A percentile compares a stretch with the other conserved stretches of the same genome.
phyloP scores from a whole-genome alignment of 192 early-diverging fungal species.

The Funneliformis geosporum region DNA sequence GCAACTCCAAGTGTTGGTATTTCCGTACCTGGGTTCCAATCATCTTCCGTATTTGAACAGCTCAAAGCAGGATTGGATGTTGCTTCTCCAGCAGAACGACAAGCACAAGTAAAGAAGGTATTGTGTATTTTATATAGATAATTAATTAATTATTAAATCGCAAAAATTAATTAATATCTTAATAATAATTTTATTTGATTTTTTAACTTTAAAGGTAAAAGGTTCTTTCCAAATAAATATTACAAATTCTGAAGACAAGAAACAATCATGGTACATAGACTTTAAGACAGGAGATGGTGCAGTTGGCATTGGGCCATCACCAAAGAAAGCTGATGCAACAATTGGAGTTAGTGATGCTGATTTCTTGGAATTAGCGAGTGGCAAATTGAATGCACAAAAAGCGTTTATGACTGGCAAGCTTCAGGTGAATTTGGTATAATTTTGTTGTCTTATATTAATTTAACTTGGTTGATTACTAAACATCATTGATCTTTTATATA shows the following conservation, averaged over 20 bases:
- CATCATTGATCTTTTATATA: conserved; percentile 49
- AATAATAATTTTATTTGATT: not conserved
- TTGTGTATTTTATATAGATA: conserved; percentile 71
- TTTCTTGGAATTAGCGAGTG: conserved; percentile 81
- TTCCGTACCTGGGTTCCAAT: conserved; percentile 68
- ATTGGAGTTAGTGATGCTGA: conserved; percentile 72
- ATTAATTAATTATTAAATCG: not conserved
- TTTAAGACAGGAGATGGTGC: conserved; percentile 74
- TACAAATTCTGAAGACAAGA: conserved; percentile 63
- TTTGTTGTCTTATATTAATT: no score
- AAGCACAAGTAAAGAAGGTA: conserved; percentile 67
- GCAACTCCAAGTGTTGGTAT: conserved; percentile 41
- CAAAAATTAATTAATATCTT: not conserved
- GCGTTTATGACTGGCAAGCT: conserved; percentile 85
- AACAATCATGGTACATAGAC: conserved; percentile 76
- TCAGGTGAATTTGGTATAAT: conserved; percentile 58
- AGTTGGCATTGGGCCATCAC: conserved; percentile 62
- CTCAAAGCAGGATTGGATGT: conserved; percentile 57
- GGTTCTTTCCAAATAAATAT: conserved; percentile 40
- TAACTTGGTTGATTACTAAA: no score
- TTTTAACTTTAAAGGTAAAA: not conserved
- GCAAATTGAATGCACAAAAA: conserved; percentile 82
- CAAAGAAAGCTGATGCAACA: conserved; percentile 67
- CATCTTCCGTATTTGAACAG: conserved; percentile 71
- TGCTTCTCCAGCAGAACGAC: conserved; percentile 58